Conservation (phyloP, 2,329 filamentous ascomycete species). For the Septoria petroselini region DNA sequence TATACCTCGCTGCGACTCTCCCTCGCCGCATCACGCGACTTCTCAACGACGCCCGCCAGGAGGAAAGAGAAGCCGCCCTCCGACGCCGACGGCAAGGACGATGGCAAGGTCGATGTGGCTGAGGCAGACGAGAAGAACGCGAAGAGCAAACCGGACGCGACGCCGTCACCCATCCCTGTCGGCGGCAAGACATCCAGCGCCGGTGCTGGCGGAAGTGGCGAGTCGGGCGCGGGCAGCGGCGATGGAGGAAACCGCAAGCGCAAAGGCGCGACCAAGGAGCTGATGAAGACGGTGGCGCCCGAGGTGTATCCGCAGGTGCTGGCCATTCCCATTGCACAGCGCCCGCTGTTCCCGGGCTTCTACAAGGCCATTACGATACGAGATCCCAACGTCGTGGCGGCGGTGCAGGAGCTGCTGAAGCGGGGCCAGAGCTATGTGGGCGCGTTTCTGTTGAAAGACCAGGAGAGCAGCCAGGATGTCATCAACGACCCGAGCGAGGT, state of each 20-base stretch:
- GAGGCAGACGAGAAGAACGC: conserved; percentile 44
- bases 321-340: conserved; percentile 90
- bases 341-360: conserved; percentile 93
- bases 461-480: conserved; percentile 87
- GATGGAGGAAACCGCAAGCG: conserved; percentile 68
- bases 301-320: conserved; percentile 97
- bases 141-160: conserved; percentile 50
- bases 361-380: conserved; percentile 98
- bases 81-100: conserved; percentile 43
- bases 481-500: conserved; percentile 90
- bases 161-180: conserved; percentile 50
- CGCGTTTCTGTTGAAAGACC: conserved; percentile 95
- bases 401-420: conserved; percentile 95
- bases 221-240: conserved; percentile 36
- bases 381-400: conserved; percentile 83
- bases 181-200: conserved; percentile 61
- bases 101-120: conserved; percentile 42
- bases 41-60: conserved; percentile 45
- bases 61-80: conserved; percentile 56
- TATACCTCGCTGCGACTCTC: conserved; percentile 26
- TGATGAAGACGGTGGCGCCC: conserved; percentile 85
- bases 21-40: conserved; percentile 34
- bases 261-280: conserved; percentile 64
- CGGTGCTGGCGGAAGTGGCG: conserved; percentile 50
- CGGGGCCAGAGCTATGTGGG: conserved; percentile 95